These are phyloP conservation scores for Wickerhamomyces alni DNA, from an alignment of 805 yeast genomes.

Conservation along the genomic window DNA sequence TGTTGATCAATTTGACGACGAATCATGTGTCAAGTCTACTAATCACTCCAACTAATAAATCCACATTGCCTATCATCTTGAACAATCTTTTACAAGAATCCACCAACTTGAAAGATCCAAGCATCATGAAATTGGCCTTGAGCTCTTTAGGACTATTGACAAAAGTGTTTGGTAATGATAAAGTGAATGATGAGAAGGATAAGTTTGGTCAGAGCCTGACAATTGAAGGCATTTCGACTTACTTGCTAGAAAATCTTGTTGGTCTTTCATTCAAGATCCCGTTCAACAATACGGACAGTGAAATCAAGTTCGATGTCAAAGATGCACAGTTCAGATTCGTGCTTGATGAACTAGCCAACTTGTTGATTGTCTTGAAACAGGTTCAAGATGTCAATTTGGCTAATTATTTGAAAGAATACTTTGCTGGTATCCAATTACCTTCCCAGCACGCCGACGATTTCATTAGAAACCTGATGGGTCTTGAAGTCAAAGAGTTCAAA, in stretches of 20 bases:
- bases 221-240: slow-evolving; percentile 66
- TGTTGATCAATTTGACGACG: slow-evolving; percentile 62
- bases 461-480: slow-evolving; percentile 47
- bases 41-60: slow-evolving; percentile 60
- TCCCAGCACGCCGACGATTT: slow-evolving; percentile 54
- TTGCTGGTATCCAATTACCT: slow-evolving; percentile 53
- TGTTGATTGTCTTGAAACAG: slow-evolving; percentile 57
- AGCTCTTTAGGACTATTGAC: slow-evolving; percentile 61
- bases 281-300: slow-evolving; percentile 43
- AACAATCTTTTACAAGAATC: slow-evolving; percentile 62
- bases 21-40: slow-evolving; percentile 79
- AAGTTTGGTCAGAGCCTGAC: slow-evolving; percentile 38
- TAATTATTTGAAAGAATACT: slow-evolving; percentile 46
- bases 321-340: slow-evolving; percentile 78
- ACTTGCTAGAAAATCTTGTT: slow-evolving; percentile 61
- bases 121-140: slow-evolving; percentile 63
- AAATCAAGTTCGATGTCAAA: slow-evolving; percentile 48
- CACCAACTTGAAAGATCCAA: slow-evolving; percentile 54
- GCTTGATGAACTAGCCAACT: slow-evolving; percentile 66
- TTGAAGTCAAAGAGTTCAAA: slow-evolving; percentile 60
- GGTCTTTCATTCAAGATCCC: slow-evolving; percentile 73
- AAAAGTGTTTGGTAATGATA: slow-evolving; percentile 61
- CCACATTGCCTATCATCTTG: slow-evolving; percentile 52
- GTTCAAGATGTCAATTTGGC: slow-evolving; percentile 42
- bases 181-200: slow-evolving; percentile 57